Evolutionary conservation across 108 stramenopile species (phyloP).

Genomic region (Stephanodiscus minutulus): DNA sequence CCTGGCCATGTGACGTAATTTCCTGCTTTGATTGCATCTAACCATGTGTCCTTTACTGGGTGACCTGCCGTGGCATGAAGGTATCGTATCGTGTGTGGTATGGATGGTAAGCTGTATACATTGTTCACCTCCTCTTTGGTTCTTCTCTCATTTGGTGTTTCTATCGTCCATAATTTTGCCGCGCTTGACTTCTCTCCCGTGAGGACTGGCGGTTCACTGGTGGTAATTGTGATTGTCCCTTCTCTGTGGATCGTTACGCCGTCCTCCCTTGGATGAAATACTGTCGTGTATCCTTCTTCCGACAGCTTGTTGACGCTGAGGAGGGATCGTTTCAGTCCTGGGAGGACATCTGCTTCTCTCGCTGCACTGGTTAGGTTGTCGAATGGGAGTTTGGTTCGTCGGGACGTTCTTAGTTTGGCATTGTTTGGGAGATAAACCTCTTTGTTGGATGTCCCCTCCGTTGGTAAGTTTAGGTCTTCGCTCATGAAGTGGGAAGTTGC

Average conservation of each 20-base stretch:
- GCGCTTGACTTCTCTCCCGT: no score
- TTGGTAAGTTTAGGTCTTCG: not conserved
- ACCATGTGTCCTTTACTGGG: constrained; percentile 22
- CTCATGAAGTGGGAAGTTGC: not conserved
- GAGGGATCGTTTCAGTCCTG: not conserved
- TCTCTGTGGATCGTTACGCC: not conserved
- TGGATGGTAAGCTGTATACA: constrained; percentile 5
- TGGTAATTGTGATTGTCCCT: not conserved
- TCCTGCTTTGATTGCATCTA: constrained; percentile 10
- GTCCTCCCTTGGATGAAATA: not conserved
- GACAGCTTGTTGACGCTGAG: not conserved
- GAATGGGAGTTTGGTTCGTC: not conserved
- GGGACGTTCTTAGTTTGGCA: not conserved
- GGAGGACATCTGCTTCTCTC: not conserved
- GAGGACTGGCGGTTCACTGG: no score
- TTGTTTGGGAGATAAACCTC: not conserved
- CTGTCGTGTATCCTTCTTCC: not conserved
- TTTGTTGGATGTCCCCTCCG: not conserved
- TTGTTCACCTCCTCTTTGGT: not conserved
- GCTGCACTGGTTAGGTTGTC: no score
- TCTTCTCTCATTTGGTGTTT: no score
- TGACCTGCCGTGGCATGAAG: constrained; percentile 26
- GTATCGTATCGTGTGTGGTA: not conserved
- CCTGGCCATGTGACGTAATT: constrained; percentile 30
- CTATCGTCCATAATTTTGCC: no score